phyloP scores from a whole-genome alignment of 441 rosid species.

The Erysimum cheiri region DNA sequence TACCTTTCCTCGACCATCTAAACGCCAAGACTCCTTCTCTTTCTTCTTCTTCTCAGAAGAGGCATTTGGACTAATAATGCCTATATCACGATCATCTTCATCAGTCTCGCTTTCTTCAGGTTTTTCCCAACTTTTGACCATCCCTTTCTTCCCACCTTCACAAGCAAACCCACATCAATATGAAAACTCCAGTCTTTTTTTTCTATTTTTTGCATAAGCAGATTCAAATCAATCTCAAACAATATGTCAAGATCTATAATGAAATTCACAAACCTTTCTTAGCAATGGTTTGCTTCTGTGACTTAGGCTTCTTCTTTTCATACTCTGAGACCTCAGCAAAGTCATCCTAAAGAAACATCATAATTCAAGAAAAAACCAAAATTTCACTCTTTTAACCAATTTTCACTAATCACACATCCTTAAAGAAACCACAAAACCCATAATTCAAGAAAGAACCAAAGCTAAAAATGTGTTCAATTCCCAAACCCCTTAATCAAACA shows the following conservation, averaged over 20 bases:
- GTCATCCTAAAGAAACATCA: constrained; percentile 62
- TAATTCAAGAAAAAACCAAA: neutral
- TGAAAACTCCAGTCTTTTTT: neutral
- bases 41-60: constrained; percentile 44
- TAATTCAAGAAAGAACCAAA: constrained; percentile 19
- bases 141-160: constrained; percentile 54
- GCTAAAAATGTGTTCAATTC: neutral
- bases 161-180: constrained; percentile 33
- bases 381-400: constrained; percentile 16
- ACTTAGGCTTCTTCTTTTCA: constrained; percentile 56
- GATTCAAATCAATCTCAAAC: constrained; percentile 3
- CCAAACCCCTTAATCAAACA: constrained; percentile 7
- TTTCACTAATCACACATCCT: constrained; percentile 10
- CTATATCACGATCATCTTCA: constrained; percentile 42
- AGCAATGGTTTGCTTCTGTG: constrained; percentile 47
- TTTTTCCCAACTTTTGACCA: constrained; percentile 38
- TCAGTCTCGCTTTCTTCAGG: constrained; percentile 40
- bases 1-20: constrained; percentile 61
- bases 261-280: constrained; percentile 52
- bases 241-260: neutral
- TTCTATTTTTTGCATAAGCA: neutral
- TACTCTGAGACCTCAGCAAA: constrained; percentile 76
- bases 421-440: constrained; percentile 27
- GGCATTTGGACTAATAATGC: constrained; percentile 43
- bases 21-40: constrained; percentile 47